Base-by-base conservation (phyloP, 371 early-diverging fungal genomes). In the Lichtheimia corymbifera region DNA sequence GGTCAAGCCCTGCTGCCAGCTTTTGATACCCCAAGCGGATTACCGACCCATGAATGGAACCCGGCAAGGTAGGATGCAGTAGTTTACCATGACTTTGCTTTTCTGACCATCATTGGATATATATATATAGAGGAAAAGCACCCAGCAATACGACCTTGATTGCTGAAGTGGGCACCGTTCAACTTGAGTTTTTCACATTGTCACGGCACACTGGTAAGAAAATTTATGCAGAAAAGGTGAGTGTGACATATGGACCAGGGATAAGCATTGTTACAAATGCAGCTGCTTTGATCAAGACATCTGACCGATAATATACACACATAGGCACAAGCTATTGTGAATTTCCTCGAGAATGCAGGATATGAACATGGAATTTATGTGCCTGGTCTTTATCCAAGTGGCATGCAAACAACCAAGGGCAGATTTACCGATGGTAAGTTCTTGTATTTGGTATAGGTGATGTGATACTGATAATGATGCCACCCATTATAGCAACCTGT, bases 101-200 rank as follows among this genome's bases (percentile, higher is more conserved):
- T n/a, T 22, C 1, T 18, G 6, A n/a, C 47, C 17, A 47, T 43
- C 44, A 1, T 47, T 47, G 22, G 47, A 17, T 22, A 15, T 15
- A 5, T 41, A 14, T 18, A 24, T 11, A 27, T 62, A 77, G 78
- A 49, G 53, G 68, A 28, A 42, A 17, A 9, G 35, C 73, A 1
- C 52, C 52, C 6, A 47, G 59, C 13, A 56, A 58, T 41, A 56
- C 59, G 15, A 67, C 70, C 15, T 58, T 76, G 13, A 54, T 94
- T 25, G 96, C 96, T 2, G 96, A 96, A 58, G 87, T 92, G 14
- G 95, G 94, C 4, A 89, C 95, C 0, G 70, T 97, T 20, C 83
- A 95, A 53, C 68, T 98, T 35, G 98, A 98, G 73, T 93, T 93
- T 67, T 87, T 90, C 49, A 78, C 87, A 43, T 77, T 97, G 25